Evolutionary conservation across 2,329 filamentous ascomycete species (phyloP).

Genomic region (Fusarium redolens): DNA sequence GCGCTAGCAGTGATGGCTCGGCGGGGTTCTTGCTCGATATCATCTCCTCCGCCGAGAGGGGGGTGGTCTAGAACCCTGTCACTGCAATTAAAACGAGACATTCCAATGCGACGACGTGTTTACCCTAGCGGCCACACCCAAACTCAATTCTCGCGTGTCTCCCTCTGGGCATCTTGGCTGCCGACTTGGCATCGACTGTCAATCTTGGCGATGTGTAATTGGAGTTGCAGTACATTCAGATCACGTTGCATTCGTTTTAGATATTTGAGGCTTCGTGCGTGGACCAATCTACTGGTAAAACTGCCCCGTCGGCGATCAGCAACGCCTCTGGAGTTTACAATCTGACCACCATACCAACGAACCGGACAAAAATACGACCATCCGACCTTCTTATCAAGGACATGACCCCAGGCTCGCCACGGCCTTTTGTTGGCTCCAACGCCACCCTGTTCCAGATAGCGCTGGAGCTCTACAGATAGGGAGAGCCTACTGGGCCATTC

Average conservation of each 20-base stretch:
- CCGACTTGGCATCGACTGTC: background rate
- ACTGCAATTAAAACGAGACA: slow-evolving; percentile 1
- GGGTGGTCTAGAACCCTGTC: slow-evolving; percentile 22
- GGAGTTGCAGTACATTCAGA: background rate
- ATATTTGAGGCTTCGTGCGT: background rate
- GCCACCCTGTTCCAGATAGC: slow-evolving; percentile 22
- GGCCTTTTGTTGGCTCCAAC: slow-evolving; percentile 22
- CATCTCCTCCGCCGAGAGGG: slow-evolving; percentile 13
- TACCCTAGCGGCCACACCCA: background rate
- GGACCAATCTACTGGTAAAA: background rate
- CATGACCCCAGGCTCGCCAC: background rate
- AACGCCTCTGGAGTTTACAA: background rate
- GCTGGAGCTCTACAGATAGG: slow-evolving; percentile 17
- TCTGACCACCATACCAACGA: slow-evolving; percentile 20
- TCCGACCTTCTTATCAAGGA: slow-evolving; percentile 30
- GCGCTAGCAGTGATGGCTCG: background rate
- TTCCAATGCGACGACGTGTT: background rate
- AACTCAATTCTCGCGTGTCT: slow-evolving; percentile 3
- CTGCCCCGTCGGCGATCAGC: background rate
- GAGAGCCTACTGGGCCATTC: background rate
- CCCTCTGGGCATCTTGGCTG: background rate
- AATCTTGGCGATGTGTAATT: background rate
- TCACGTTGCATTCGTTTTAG: background rate
- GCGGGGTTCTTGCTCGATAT: slow-evolving; percentile 22
- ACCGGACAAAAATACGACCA: background rate